Percentiles rank a stretch among this genome's conserved stretches.
Evolutionary conservation across 495 filamentous ascomycete genomes (phyloP).

Genomic region (Lophiostoma macrostomum): DNA sequence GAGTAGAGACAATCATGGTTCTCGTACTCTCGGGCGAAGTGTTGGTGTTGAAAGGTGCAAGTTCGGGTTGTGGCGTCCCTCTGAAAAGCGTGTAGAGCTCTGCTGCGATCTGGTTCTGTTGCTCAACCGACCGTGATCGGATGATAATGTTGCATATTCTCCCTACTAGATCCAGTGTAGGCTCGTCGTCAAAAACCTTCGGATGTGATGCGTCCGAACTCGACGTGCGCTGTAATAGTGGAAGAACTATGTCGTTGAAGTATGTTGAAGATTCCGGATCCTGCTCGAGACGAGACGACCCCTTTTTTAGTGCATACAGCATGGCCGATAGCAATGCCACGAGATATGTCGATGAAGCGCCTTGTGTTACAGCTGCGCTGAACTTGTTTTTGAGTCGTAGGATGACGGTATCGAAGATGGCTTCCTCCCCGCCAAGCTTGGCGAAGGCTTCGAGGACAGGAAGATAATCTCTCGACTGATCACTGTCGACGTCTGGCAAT

Average conservation of each 20-base stretch:
- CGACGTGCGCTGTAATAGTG: conserved; percentile 28
- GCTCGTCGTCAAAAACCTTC: conserved; percentile 50
- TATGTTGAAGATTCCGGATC: conserved; percentile 55
- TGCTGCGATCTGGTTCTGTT: conserved; percentile 54
- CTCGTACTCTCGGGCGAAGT: conserved; percentile 5
- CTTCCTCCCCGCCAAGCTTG: conserved; percentile 61
- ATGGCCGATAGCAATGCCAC: conserved; percentile 61
- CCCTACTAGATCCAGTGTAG: conserved; percentile 57
- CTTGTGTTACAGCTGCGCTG: conserved; percentile 55
- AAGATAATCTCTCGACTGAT: conserved; percentile 46
- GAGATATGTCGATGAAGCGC: conserved; percentile 54
- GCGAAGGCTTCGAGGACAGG: conserved; percentile 64
- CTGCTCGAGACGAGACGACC: conserved; percentile 45
- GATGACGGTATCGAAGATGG: conserved; percentile 67
- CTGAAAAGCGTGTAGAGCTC: conserved; percentile 59
- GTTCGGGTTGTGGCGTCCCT: conserved; percentile 9
- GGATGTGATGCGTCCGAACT: conserved; percentile 19
- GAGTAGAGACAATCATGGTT: conserved; percentile 57
- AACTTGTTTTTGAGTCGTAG: conserved; percentile 65
- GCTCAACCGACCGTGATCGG: conserved; percentile 49
- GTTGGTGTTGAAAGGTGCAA: conserved; percentile 24
- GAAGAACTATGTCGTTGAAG: conserved; percentile 59
- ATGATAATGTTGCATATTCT: conserved; percentile 61
- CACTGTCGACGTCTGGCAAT: conserved; percentile 57
- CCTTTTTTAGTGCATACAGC: conserved; percentile 61